Percentiles rank a stretch among this genome's conserved stretches.
These are phyloP conservation scores for Alternaria angustiovoidea DNA, from an alignment of 2,329 filamentous ascomycete genomes.

Conservation along the genomic window DNA sequence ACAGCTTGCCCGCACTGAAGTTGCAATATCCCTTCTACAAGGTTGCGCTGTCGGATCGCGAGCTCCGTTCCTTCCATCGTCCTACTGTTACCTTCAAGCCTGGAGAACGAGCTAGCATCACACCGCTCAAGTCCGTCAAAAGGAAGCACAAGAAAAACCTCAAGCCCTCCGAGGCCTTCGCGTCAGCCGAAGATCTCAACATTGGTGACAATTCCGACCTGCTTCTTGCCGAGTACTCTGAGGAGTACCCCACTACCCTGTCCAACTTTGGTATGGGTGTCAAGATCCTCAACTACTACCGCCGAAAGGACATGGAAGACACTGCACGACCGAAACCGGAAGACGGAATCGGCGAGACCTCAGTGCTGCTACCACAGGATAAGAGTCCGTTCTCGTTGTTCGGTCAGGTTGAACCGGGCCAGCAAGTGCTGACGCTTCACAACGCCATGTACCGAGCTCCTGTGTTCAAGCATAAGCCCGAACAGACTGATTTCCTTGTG, in stretches of 20 bases:
- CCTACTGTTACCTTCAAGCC: slow-evolving; percentile 77
- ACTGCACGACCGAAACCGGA: slow-evolving; percentile 78
- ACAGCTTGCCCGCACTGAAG: slow-evolving; percentile 89
- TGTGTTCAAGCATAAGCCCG: slow-evolving; percentile 84
- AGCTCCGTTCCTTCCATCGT: slow-evolving; percentile 84
- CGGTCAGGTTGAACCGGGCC: slow-evolving; percentile 88
- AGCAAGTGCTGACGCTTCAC: slow-evolving; percentile 88
- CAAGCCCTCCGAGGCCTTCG: slow-evolving; percentile 79
- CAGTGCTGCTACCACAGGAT: slow-evolving; percentile 88
- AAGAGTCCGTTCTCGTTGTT: slow-evolving; percentile 96
- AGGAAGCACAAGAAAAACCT: slow-evolving; percentile 82
- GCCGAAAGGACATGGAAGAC: slow-evolving; percentile 80
- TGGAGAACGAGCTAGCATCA: slow-evolving; percentile 75
- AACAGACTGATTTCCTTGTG: slow-evolving; percentile 84
- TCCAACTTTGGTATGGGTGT: slow-evolving; percentile 99
- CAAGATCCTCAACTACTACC: slow-evolving; percentile 95
- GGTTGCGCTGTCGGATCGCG: slow-evolving; percentile 75
- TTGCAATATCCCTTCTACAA: slow-evolving; percentile 97
- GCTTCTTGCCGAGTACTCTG: slow-evolving; percentile 92
- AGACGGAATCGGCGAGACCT: slow-evolving; percentile 77
- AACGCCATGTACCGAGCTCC: slow-evolving; percentile 96
- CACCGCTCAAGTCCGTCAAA: slow-evolving; percentile 74
- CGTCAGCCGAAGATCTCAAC: slow-evolving; percentile 80
- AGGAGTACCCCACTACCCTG: slow-evolving; percentile 88
- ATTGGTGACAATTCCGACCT: slow-evolving; percentile 88